Base-by-base conservation (phyloP, 164 flowering plant genomes). In the Buxus sempervirens region DNA sequence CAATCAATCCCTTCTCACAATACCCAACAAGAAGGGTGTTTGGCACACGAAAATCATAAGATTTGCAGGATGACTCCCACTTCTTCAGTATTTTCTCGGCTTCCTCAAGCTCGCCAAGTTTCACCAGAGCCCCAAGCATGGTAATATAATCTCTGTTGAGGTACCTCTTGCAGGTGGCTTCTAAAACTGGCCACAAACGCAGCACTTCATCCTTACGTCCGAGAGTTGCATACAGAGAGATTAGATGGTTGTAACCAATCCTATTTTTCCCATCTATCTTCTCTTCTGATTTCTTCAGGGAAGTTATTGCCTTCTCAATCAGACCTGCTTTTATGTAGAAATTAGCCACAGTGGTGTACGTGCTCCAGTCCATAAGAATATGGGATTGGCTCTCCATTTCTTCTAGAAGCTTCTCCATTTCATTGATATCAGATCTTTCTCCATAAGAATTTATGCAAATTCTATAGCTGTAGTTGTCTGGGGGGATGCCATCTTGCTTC, bases 401-500 rank as follows among this genome's bases (percentile, higher is more conserved):
- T 58, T 65, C 68, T 22, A 89, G 62, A 58, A 86, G 48, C 27
- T 61, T 78, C 70, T 85, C 89, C 83, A 91, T 65, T 66, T 83
- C 87, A 27, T 78, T 80, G 14, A 85, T 42, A 71, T 91, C 87
- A 28, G 84, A 80, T 67, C 69, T 78, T 18, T 49, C 77, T 28
- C 94, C 93, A 71, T 71, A 86, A 8, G 94, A 80, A 72, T 81
- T 86, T 22, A 90, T 81, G 71, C 92, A 90, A 57, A 85, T 79
- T 75, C 91, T 79, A 78, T 89, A 90, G 74, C 92, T 85, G 76
- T 79, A 83, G 70, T 86, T 87, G 76, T 90, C 84, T 19, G 97
- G 97, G 14, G 68, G 55, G 48, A 87, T 76, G 0, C 75, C 65
- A 54, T 75, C 72, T 54, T 74, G 70, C 79, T 84, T 85, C 95